Percentiles rank a stretch among this genome's conserved stretches.
Evolutionary conservation across 768 basidiomycete genomes (phyloP).

Genomic region (Leucocoprinus leucothites): DNA sequence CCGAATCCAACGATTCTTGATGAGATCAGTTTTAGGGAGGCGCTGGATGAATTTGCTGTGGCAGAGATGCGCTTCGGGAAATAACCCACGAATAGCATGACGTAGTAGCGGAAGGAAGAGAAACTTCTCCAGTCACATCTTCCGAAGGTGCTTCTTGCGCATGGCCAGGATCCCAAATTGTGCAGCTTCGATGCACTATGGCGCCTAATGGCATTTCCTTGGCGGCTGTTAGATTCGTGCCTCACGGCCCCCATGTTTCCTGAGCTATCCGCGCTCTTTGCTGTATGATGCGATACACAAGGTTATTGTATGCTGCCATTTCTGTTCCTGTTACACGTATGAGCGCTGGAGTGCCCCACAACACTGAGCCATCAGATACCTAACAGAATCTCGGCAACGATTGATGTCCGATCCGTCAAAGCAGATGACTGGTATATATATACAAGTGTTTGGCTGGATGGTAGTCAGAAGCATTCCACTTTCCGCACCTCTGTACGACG

Average conservation of each 20-base stretch:
- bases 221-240: not conserved
- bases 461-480: not conserved
- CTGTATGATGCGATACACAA: not conserved
- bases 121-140: not conserved
- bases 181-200: not conserved
- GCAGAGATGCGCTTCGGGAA: constrained; percentile 82
- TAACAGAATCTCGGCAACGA: constrained; percentile 1
- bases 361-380: not conserved
- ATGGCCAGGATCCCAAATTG: not conserved
- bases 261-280: not conserved
- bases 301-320: not conserved
- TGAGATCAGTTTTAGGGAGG: constrained; percentile 60
- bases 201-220: not conserved
- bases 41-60: constrained; percentile 67
- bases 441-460: not conserved
- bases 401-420: constrained; percentile 8
- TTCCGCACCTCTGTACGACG: not conserved
- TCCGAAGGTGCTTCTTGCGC: not conserved
- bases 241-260: not conserved
- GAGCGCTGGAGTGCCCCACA: not conserved
- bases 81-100: constrained; percentile 26
- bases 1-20: constrained; percentile 32
- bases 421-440: not conserved
- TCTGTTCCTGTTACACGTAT: constrained; percentile 1
- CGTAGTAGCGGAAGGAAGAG: not conserved